Base-by-base conservation (phyloP, 2,329 filamentous ascomycete genomes). In the Rosellinia necatrix region DNA sequence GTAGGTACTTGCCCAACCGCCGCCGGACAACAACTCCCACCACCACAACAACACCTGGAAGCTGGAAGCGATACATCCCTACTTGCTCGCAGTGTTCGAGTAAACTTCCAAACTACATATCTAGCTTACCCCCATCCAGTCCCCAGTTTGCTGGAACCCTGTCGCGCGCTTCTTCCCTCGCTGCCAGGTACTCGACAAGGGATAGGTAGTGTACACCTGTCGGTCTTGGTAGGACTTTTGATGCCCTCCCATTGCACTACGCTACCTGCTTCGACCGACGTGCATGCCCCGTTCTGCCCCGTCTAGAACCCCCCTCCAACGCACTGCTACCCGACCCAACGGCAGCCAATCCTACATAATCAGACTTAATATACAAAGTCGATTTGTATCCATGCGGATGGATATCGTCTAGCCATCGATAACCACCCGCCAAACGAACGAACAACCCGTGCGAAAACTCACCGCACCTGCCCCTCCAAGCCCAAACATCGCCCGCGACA, bases 291-390 rank as follows among this genome's bases (percentile, higher is more conserved):
- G 4, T 47, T n/a, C 37, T 21, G 17, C 7, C 30, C 42, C 37
- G n/a, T 51, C 43, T 24, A 53, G 57, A 49, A 59, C 57, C 46
- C 46, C 56, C 57, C 46, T 42, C 56, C 40, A 55, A 61, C 56
- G 52, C 56, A 56, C 59, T 61, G 59, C 59, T 59, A 59, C 59
- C 59, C 59, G 44, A 59, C 37, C 56, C 24, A 53, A 40, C 41
- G 40, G 48, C 40, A n/a, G 34, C 34, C 41, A 48, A 40, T 49
- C 27, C 32, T 47, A 49, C 35, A 35, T 44, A 34, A 30, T 15
- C 37, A 27, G 34, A 50, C 37, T 15, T 30, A 44, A 22, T 19
- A 56, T 38, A 46, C 34, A 27, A 49, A 41, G 27, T 32, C 13
- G n/a, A 38, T 21, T 30, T 37, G 44, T 38, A 52, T 41, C 35